Evolutionary conservation across 208 protist species (phyloP).

Genomic region (Histomonas meleagridis): DNA sequence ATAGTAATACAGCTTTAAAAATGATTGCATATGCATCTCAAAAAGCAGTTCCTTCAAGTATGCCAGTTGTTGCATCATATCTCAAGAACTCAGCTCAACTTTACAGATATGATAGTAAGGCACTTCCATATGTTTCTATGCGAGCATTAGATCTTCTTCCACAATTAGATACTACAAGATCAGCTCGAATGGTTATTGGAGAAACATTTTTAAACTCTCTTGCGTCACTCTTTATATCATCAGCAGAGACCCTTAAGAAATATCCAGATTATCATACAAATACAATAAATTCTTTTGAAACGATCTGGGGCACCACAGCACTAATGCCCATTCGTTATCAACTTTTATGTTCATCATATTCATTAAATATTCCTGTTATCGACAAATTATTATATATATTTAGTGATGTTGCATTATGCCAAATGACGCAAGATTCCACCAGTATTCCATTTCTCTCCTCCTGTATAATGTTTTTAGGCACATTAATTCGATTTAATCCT

Average conservation of each 20-base stretch:
- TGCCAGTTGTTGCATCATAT: neutral
- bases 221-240: neutral
- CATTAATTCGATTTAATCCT: neutral
- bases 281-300: neutral
- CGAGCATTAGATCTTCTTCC: neutral
- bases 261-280: neutral
- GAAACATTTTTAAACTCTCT: neutral
- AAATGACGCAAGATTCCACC: neutral
- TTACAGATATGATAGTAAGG: neutral
- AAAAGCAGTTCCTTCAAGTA: neutral
- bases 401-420: neutral
- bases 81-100: neutral
- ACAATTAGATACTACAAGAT: neutral
- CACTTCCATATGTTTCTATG: neutral
- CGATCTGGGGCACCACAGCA: neutral
- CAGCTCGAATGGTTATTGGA: neutral
- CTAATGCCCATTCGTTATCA: neutral
- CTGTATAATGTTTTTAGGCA: neutral
- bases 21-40: neutral
- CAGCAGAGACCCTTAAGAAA: neutral
- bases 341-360: neutral
- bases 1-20: neutral
- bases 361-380: neutral
- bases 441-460: neutral
- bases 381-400: neutral